Conservation (phyloP, 1,139 yeast genomes). For the Neolecta irregularis region DNA sequence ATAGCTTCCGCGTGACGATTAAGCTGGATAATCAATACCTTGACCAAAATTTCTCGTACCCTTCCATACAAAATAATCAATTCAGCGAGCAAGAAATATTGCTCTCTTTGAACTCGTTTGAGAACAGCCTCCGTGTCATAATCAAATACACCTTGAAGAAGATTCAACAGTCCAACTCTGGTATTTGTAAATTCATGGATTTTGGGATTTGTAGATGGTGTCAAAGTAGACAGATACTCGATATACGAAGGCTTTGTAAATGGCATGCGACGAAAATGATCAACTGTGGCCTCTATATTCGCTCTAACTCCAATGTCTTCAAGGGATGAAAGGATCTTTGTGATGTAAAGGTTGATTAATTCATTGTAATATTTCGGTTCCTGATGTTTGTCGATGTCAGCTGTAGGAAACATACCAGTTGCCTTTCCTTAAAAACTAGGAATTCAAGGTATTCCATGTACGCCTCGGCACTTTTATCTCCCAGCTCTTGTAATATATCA, state of each 20-base stretch:
- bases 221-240: conserved; percentile 19
- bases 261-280: conserved; percentile 20
- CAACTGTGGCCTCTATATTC: conserved; percentile 18
- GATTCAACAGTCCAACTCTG: conserved; percentile 22
- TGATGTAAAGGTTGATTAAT: conserved; percentile 23
- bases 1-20: conserved; percentile 23
- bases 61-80: conserved; percentile 23
- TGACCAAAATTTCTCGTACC: neutral
- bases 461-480: conserved; percentile 21
- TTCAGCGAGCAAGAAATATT: conserved; percentile 22
- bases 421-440: conserved; percentile 23
- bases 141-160: conserved; percentile 16
- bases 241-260: conserved; percentile 26
- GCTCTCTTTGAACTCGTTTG: conserved; percentile 20
- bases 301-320: conserved; percentile 15
- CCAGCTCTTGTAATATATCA: conserved; percentile 18
- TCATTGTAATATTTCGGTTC: conserved; percentile 21
- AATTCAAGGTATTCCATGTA: conserved; percentile 25
- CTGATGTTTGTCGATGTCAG: neutral
- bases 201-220: conserved; percentile 4
- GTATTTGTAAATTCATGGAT: conserved; percentile 13
- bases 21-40: conserved; percentile 14
- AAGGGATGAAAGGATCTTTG: conserved; percentile 23
- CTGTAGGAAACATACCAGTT: conserved; percentile 8
- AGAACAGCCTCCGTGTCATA: conserved; percentile 20